Evolutionary conservation across 1,139 yeast genomes (phyloP).

Genomic region (Arxiozyma telluris): DNA sequence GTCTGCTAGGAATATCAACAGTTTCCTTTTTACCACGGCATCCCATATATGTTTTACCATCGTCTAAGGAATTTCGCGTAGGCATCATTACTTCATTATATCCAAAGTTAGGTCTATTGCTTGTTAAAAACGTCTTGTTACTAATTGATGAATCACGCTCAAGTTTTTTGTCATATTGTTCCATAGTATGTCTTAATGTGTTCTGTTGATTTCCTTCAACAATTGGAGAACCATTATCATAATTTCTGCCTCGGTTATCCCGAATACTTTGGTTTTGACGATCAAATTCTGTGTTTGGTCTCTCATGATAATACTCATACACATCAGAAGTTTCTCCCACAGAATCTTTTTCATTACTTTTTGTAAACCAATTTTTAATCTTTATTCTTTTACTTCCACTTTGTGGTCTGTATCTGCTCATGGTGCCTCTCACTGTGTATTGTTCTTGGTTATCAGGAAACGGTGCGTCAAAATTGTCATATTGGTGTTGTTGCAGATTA

Average conservation of each 20-base stretch:
- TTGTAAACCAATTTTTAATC: not conserved
- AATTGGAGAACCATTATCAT: not conserved
- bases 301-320: not conserved
- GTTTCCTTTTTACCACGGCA: not conserved
- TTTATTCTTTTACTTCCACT: not conserved
- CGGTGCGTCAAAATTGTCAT: not conserved
- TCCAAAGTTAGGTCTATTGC: not conserved
- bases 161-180: not conserved
- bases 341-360: not conserved
- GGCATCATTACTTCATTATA: not conserved
- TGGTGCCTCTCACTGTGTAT: not conserved
- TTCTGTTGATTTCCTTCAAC: not conserved
- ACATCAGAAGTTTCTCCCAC: not conserved
- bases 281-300: not conserved
- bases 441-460: not conserved
- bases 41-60: not conserved
- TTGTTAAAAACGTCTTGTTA: constrained; percentile 1
- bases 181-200: not conserved
- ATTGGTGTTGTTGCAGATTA: not conserved
- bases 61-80: not conserved
- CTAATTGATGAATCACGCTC: not conserved
- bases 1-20: not conserved
- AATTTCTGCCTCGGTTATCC: not conserved
- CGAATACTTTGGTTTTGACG: not conserved
- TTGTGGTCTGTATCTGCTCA: not conserved